These are phyloP conservation scores for Piloderma croceum DNA, from an alignment of 768 basidiomycete species.

Conservation along the genomic window DNA sequence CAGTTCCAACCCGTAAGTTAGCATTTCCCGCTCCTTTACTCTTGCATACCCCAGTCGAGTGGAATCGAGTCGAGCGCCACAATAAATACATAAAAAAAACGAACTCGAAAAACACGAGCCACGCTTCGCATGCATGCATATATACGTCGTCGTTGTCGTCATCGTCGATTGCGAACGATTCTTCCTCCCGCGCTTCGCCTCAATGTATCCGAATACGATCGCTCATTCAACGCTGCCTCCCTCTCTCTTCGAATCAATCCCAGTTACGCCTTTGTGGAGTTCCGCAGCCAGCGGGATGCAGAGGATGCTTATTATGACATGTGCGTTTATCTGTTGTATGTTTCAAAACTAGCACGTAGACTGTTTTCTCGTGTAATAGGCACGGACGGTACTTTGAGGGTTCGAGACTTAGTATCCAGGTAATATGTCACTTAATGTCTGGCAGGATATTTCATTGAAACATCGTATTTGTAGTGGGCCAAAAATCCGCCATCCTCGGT, in stretches of 20 bases:
- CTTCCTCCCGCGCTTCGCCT: slow-evolving; percentile 29
- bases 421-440: slow-evolving; percentile 20
- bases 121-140: slow-evolving; percentile 25
- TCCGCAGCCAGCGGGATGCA: slow-evolving; percentile 69
- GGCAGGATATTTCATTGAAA: not conserved
- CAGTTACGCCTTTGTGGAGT: slow-evolving; percentile 87
- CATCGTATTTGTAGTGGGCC: slow-evolving; percentile 53
- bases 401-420: slow-evolving; percentile 69
- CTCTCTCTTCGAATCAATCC: slow-evolving; percentile 32
- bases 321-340: slow-evolving; percentile 35
- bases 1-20: slow-evolving; percentile 77
- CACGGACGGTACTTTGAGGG: slow-evolving; percentile 75
- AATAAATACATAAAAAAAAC: slow-evolving; percentile 12
- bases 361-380: slow-evolving; percentile 34
- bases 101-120: slow-evolving; percentile 28
- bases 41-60: slow-evolving; percentile 31
- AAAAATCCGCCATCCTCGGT: slow-evolving; percentile 80
- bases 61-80: slow-evolving; percentile 20
- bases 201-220: slow-evolving; percentile 38
- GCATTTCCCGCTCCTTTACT: slow-evolving; percentile 12
- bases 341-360: not conserved
- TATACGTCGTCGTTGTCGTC: slow-evolving; percentile 23
- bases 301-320: slow-evolving; percentile 84
- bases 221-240: slow-evolving; percentile 64
- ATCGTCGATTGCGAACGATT: slow-evolving; percentile 26